Evolutionary conservation across 371 early-diverging fungal species (phyloP).

Genomic region (Chytridium lagenaria): DNA sequence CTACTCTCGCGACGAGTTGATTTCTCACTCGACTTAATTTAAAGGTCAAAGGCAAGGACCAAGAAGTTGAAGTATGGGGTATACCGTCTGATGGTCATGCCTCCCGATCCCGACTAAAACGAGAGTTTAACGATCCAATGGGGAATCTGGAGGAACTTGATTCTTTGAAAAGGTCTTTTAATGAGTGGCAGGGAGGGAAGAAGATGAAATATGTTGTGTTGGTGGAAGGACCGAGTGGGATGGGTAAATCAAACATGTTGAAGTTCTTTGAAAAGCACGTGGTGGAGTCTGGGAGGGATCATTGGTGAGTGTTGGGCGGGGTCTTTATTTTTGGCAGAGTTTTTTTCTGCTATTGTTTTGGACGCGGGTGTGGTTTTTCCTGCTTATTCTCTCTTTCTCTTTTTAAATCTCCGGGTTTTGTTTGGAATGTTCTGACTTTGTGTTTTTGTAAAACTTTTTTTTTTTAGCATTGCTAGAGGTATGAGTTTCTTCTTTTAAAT

Average conservation of each 20-base stretch:
- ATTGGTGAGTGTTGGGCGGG: too few species aligned
- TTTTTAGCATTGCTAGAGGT: conserved; percentile 2
- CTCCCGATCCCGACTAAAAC: too few species aligned
- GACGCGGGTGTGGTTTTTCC: too few species aligned
- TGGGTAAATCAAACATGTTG: conserved; percentile 16
- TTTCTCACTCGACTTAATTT: neutral
- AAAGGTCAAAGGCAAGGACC: conserved; percentile 15
- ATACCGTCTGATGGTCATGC: too few species aligned
- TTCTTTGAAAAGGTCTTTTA: neutral
- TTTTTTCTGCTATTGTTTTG: too few species aligned
- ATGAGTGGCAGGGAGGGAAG: neutral
- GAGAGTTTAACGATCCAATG: too few species aligned
- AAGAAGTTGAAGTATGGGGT: conserved; percentile 14
- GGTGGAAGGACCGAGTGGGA: conserved; percentile 11
- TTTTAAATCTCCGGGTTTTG: too few species aligned
- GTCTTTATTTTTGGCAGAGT: too few species aligned
- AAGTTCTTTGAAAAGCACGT: neutral
- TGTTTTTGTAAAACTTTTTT: too few species aligned
- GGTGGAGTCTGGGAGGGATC: neutral
- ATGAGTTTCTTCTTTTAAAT: neutral
- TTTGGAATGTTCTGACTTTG: too few species aligned
- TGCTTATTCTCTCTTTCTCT: too few species aligned
- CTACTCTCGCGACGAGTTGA: too few species aligned
- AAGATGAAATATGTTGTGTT: neutral
- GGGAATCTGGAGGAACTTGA: neutral